A percentile compares a stretch with the other conserved stretches of the same genome.
Conservation (phyloP, 805 yeast genomes). For the Nakazawaea sp. region DNA sequence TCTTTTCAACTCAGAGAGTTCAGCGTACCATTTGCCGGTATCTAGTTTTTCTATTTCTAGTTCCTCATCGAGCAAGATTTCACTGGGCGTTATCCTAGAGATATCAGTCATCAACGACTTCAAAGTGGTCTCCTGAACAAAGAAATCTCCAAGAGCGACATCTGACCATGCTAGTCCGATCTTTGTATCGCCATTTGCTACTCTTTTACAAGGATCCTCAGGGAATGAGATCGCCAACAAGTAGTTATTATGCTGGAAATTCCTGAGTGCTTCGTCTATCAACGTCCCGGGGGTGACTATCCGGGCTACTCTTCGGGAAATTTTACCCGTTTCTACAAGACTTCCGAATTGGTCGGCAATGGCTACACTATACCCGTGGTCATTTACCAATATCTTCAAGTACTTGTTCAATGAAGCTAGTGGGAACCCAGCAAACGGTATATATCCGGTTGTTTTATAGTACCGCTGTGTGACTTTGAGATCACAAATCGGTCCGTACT, state of each 20-base stretch:
- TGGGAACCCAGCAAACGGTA: constrained; percentile 94
- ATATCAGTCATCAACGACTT: constrained; percentile 63
- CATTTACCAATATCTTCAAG: constrained; percentile 66
- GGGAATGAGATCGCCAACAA: constrained; percentile 63
- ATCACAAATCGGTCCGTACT: constrained; percentile 63
- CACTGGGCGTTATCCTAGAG: constrained; percentile 75
- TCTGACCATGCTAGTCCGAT: constrained; percentile 89
- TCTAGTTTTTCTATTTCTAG: constrained; percentile 31
- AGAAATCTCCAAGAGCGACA: constrained; percentile 73
- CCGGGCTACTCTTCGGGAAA: constrained; percentile 67
- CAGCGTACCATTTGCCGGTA: constrained; percentile 48
- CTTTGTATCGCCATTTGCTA: constrained; percentile 31
- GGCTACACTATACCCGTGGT: constrained; percentile 66
- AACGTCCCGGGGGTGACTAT: constrained; percentile 91
- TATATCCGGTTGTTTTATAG: constrained; percentile 32
- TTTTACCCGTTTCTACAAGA: constrained; percentile 26
- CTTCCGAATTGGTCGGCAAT: constrained; percentile 61
- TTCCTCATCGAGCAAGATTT: constrained; percentile 53
- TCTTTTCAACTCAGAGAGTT: constrained; percentile 48
- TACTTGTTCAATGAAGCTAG: constrained; percentile 62
- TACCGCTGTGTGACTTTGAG: constrained; percentile 58
- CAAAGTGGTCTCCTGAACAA: constrained; percentile 56
- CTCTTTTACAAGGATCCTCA: constrained; percentile 29
- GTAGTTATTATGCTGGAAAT: constrained; percentile 64
- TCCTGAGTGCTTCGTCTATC: constrained; percentile 77